Evolutionary conservation across 2,329 filamentous ascomycete species (phyloP).

Genomic region (Hymenoscyphus infarciens): DNA sequence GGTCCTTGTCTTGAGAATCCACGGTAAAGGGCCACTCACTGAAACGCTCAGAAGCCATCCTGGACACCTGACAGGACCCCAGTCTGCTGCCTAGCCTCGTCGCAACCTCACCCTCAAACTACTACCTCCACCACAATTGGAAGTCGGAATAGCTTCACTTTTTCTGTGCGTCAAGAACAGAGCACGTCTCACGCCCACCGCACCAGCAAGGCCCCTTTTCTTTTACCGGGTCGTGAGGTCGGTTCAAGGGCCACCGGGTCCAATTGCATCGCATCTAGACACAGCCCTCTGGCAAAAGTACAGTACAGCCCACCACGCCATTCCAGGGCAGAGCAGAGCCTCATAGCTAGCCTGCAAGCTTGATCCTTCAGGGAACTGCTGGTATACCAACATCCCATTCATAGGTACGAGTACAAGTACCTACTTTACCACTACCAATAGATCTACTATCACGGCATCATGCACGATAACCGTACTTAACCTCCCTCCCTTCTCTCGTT

Average conservation of each 20-base stretch:
- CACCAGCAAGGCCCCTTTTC: neutral
- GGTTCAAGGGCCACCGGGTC: neutral
- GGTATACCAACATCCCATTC: neutral
- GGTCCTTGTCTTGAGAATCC: neutral
- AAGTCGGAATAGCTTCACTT: slow-evolving; percentile 5
- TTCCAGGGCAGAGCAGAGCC: neutral
- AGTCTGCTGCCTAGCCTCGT: neutral
- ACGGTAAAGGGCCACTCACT: neutral
- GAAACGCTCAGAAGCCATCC: neutral
- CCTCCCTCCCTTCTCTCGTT: slow-evolving; percentile 7
- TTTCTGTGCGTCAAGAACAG: neutral
- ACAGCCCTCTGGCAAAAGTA: slow-evolving; percentile 6
- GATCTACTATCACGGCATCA: slow-evolving; percentile 10
- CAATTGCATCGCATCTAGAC: slow-evolving; percentile 7
- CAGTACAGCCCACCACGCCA: neutral
- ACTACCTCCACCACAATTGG: neutral
- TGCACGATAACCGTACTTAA: slow-evolving; percentile 33
- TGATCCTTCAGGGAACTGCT: slow-evolving; percentile 4
- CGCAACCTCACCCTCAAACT: neutral
- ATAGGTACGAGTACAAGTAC: neutral
- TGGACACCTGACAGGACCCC: neutral
- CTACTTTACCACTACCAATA: neutral
- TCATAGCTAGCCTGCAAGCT: neutral
- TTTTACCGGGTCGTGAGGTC: neutral
- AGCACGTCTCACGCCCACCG: neutral